Evolutionary conservation across 352 stramenopile genomes (phyloP).

Genomic region (Pythium angustatum): DNA sequence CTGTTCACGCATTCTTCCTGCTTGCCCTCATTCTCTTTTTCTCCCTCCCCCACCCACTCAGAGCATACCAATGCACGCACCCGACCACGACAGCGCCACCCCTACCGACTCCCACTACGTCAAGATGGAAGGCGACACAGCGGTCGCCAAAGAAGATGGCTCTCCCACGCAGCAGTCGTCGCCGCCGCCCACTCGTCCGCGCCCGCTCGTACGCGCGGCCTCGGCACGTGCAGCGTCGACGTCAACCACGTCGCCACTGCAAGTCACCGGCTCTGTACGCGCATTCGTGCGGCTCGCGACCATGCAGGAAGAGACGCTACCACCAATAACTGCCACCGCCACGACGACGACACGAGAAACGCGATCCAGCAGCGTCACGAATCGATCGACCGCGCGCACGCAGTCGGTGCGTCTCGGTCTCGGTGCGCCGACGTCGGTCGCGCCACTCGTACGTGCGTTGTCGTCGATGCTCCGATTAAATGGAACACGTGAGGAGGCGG

Average conservation of each 20-base stretch:
- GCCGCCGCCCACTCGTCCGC: background rate
- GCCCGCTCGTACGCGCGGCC: background rate
- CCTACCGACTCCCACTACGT: background rate
- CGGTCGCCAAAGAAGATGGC: background rate
- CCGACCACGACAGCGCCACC: too few species aligned
- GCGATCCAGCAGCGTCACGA: background rate
- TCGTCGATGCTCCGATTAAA: conserved; percentile 9
- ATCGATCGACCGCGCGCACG: background rate
- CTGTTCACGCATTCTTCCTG: too few species aligned
- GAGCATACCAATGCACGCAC: background rate
- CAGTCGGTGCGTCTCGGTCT: background rate
- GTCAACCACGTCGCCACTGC: background rate
- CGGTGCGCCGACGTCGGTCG: background rate
- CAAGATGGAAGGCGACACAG: conserved; percentile 2
- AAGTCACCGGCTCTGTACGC: background rate
- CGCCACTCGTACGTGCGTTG: conserved; percentile 9
- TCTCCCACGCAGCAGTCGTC: too few species aligned
- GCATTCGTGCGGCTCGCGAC: background rate
- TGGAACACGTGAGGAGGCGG: too few species aligned
- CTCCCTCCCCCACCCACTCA: too few species aligned
- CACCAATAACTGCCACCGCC: background rate
- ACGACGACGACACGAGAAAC: background rate
- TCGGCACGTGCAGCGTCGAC: background rate
- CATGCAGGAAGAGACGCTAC: background rate
- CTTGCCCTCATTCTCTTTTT: too few species aligned